phyloP scores from a whole-genome alignment of 805 yeast species.

The Sugiyamaella marilandica region DNA sequence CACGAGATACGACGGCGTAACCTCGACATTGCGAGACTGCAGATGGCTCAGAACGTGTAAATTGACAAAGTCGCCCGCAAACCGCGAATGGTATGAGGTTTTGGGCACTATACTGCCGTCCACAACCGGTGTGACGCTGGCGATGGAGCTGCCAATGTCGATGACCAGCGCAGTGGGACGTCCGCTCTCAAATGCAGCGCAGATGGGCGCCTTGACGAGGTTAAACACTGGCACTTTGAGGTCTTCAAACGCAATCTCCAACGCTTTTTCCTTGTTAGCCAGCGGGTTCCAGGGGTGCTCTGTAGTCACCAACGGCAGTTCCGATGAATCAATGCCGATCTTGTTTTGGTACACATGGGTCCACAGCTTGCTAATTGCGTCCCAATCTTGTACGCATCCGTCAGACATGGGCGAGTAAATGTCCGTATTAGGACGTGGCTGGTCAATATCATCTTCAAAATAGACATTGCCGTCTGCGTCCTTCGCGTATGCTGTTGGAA shows the following conservation, averaged over 20 bases:
- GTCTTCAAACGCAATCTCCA: conserved; percentile 71
- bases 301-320: conserved; percentile 58
- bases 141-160: conserved; percentile 69
- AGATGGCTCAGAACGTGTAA: conserved; percentile 53
- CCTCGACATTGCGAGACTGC: conserved; percentile 33
- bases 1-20: conserved; percentile 35
- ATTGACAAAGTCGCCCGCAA: conserved; percentile 80
- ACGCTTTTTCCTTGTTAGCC: conserved; percentile 50
- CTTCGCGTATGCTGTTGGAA: conserved; percentile 63
- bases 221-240: conserved; percentile 73
- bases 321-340: conserved; percentile 50
- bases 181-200: conserved; percentile 48
- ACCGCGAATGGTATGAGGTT: conserved; percentile 25
- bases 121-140: conserved; percentile 47
- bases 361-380: conserved; percentile 64
- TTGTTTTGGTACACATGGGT: conserved; percentile 50
- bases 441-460: conserved; percentile 40
- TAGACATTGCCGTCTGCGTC: conserved; percentile 24
- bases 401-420: conserved; percentile 32
- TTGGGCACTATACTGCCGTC: conserved; percentile 61
- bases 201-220: conserved; percentile 69
- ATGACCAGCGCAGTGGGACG: conserved; percentile 72
- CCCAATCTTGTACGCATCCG: conserved; percentile 50
- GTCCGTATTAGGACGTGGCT: conserved; percentile 31
- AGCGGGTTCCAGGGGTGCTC: conserved; percentile 68